These are phyloP conservation scores for Xylaria venustula DNA, from an alignment of 495 filamentous ascomycete species.

Conservation along the genomic window DNA sequence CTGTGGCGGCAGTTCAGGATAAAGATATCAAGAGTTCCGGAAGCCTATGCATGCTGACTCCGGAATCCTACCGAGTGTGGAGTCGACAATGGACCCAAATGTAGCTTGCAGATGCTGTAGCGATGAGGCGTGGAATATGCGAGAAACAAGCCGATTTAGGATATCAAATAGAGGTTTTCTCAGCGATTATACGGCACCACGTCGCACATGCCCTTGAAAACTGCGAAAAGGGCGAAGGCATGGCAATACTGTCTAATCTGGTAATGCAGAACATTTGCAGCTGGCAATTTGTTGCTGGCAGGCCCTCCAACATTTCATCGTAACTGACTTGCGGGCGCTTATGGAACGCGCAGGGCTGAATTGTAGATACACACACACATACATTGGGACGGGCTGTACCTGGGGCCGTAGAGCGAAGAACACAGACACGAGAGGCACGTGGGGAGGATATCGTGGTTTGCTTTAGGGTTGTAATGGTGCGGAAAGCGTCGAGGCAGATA, in stretches of 20 bases:
- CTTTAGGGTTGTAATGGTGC: neutral
- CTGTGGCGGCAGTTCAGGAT: neutral
- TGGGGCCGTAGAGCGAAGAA: too few species aligned
- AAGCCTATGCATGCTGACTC: neutral
- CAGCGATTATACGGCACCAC: neutral
- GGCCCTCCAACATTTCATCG: neutral
- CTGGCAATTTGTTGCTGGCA: neutral
- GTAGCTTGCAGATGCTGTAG: neutral
- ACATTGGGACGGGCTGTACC: too few species aligned
- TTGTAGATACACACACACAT: too few species aligned
- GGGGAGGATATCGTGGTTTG: neutral
- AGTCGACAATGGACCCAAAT: neutral
- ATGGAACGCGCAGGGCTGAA: neutral
- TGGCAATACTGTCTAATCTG: neutral
- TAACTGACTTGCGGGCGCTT: neutral
- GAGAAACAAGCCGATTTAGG: neutral
- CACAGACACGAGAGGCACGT: too few species aligned
- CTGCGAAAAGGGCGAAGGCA: neutral
- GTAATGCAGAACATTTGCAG: neutral
- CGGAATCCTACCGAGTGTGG: neutral
- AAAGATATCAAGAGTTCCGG: neutral
- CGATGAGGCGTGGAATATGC: neutral
- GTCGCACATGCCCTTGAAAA: neutral
- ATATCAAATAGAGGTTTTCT: neutral
- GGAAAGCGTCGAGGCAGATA: neutral